Base-by-base conservation (phyloP, 2,329 filamentous ascomycete genomes). In the Metarhizium humberi region DNA sequence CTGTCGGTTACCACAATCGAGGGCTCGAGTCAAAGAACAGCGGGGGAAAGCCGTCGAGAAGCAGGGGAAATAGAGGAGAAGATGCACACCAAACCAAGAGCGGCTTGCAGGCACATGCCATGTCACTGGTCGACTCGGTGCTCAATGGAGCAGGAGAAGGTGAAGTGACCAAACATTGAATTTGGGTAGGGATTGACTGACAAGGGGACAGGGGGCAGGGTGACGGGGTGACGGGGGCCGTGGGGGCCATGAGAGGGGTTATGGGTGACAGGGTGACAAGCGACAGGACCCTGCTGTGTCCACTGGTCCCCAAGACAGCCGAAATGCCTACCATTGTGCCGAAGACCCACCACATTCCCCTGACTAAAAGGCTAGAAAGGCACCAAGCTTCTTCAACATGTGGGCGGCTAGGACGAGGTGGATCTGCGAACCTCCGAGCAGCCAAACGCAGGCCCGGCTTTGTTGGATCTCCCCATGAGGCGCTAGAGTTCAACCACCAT, bases 331-430 rank as follows among this genome's bases (percentile, higher is more conserved):
- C 25, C 25, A 25, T 25, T 25, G 25, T 25, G 25, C 25, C 25
- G 25, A 25, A 3, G 1, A 25, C 25, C 25, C 25, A 25, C 25
- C 25, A 25, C 25, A 4, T 25, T 25, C 25, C 32, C 32, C 32
- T 34, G 32, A 40, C 38, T 40, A 40, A 40, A 40, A 16, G 32
- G 0, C 32, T 34, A 40, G 38, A 30, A 50, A 36, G 14, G 14
- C 16, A 16, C 38, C 38, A 47, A 20, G 36, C 51, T 52, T 52
- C 51, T 52, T 40, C 51, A 52, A 20, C 51, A 46, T 52, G 51
- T 52, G 38, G 50, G n/a, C 18, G 6, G 4, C 16, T 6, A 16
- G n/a, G 16, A 18, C 40, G 6, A 18, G 6, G 50, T 52, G 50
- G 50, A 52, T 43, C 36, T 29, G 18, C 38, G 4, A 18, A 8